Conservation (phyloP, 495 filamentous ascomycete genomes). For the Lichina pygmaea region DNA sequence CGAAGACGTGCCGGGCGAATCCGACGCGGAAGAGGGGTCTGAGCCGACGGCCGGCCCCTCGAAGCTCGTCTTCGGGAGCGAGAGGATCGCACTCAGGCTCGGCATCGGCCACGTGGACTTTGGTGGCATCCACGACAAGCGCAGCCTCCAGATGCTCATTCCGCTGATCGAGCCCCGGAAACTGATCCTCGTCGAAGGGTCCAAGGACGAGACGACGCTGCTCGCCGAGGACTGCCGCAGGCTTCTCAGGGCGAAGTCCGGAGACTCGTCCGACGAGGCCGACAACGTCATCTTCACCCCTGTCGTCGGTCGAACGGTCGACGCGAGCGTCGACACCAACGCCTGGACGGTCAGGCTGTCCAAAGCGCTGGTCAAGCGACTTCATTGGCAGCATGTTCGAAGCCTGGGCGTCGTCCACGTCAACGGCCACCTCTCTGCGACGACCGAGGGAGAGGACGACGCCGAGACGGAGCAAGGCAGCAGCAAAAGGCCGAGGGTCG, state of each 20-base stretch:
- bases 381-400: conserved; percentile 87
- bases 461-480: conserved; percentile 14
- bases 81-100: conserved; percentile 35
- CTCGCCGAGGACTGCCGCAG: conserved; percentile 62
- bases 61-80: conserved; percentile 34
- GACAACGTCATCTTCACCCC: conserved; percentile 55
- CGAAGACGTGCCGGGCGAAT: neutral
- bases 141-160: conserved; percentile 78
- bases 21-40: conserved; percentile 24
- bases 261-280: conserved; percentile 15
- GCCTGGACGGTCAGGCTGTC: conserved; percentile 86
- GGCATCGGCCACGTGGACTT: conserved; percentile 77
- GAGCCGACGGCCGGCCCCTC: conserved; percentile 35
- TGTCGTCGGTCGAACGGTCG: conserved; percentile 33
- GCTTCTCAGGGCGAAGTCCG: conserved; percentile 24
- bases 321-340: conserved; percentile 92
- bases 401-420: conserved; percentile 73
- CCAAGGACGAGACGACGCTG: conserved; percentile 41
- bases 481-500: conserved; percentile 20
- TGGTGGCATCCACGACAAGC: conserved; percentile 72
- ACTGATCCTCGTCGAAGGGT: conserved; percentile 66
- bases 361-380: conserved; percentile 47
- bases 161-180: conserved; percentile 86
- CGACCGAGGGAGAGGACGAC: conserved; percentile 10
- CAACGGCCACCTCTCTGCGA: conserved; percentile 29